Base-by-base conservation (phyloP, 1,284 basidiomycete species). In the Malassezia vespertilionis region DNA sequence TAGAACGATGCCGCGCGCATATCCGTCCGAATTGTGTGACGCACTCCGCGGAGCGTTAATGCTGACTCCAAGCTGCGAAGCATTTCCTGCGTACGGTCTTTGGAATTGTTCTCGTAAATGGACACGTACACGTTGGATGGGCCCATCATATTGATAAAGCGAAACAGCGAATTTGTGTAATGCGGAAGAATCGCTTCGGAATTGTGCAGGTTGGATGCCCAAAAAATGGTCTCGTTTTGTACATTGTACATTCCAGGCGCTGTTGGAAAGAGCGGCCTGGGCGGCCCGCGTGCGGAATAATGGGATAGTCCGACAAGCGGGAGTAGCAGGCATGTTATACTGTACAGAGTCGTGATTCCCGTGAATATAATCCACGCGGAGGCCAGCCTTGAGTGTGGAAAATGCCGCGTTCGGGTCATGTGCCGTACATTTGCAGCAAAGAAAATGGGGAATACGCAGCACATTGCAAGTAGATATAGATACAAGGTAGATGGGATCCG, bases 51-150 rank as follows among this genome's bases (percentile, higher is more conserved):
- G n/a, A 5, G 37, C 5, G 26, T 56, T 10, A 79, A 68, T 14
- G 64, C 58, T 0, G 31, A 40, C 21, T 73, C 68, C 34, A 77
- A 71, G 3, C 63, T 56, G 34, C 61, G 53, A 2, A 79, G 72
- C 38, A 76, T 65, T 4, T 62, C 53, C 7, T 74, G 72, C 1
- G 76, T 75, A 2, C 54, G 53, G 57, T 80, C 79, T 26, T 49
- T 36, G 26, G 76, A 78, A 56, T 77, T 73, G 41, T 75, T 77
- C 61, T 80, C 79, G 56, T 79, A 74, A 42, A 80, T 71, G n/a
- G 78, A 79, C 5, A 80, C 72, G 54, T 75, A 80, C 14, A 76
- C 75, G 39, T 78, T 77, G 35, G 74, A 71, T 3, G 67, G 53
- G 8, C 79, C 79, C 27, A 80, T 72, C 1, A 44, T 44, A 9